Evolutionary conservation across 2,329 filamentous ascomycete species (phyloP).

Genomic region (Xylariales sp.): DNA sequence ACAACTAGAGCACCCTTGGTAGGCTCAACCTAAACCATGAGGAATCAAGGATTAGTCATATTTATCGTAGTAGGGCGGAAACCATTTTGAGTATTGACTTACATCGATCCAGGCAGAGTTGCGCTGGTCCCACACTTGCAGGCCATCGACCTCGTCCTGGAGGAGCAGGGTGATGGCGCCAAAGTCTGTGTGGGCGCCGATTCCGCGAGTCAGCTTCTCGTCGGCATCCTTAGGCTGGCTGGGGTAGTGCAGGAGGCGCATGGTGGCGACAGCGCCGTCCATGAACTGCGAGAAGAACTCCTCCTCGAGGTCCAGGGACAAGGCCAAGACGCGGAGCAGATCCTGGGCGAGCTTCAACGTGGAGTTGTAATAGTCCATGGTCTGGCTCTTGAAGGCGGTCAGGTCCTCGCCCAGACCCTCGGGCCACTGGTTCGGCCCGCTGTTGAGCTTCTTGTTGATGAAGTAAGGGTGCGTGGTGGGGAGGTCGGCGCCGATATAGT

Average conservation of each 20-base stretch:
- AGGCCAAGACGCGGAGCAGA: slow-evolving; percentile 2
- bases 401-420: slow-evolving; percentile 22
- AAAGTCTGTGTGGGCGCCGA: slow-evolving; percentile 19
- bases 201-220: slow-evolving; percentile 23
- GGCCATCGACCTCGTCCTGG: slow-evolving; percentile 16
- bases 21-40: slow-evolving; percentile 25
- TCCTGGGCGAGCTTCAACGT: slow-evolving; percentile 1
- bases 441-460: slow-evolving; percentile 27
- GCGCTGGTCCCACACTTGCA: slow-evolving; percentile 16
- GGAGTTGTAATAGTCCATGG: slow-evolving; percentile 6
- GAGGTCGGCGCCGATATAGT: slow-evolving; percentile 4
- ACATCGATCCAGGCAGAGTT: slow-evolving; percentile 28
- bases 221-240: slow-evolving; percentile 3
- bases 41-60: neutral
- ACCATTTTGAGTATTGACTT: too few species aligned
- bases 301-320: slow-evolving; percentile 6
- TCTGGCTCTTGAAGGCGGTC: slow-evolving; percentile 12
- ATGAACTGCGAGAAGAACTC: slow-evolving; percentile 4
- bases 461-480: slow-evolving; percentile 26
- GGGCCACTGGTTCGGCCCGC: slow-evolving; percentile 8
- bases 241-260: slow-evolving; percentile 5
- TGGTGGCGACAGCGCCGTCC: slow-evolving; percentile 18
- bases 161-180: slow-evolving; percentile 21
- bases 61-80: too few species aligned
- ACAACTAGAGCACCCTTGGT: slow-evolving; percentile 26